Conservation (phyloP, 1,284 basidiomycete species). For the Ganoderma sp. region DNA sequence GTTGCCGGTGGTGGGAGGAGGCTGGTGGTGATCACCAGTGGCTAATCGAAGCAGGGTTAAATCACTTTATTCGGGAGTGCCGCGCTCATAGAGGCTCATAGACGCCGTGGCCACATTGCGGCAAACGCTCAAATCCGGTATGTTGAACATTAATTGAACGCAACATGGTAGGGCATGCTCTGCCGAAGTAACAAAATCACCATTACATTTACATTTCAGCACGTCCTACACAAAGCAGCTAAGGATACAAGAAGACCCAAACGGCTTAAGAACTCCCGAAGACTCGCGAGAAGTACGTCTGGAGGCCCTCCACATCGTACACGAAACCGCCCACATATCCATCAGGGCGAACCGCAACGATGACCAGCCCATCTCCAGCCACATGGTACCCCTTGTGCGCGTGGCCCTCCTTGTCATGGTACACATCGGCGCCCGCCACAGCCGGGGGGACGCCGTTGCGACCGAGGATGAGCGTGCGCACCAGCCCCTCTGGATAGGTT, state of each 20-base stretch:
- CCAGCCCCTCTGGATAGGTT: slow-evolving; percentile 10
- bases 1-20: not conserved
- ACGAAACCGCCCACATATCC: slow-evolving; percentile 36
- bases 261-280: not conserved
- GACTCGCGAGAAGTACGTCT: slow-evolving; percentile 29
- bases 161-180: no score
- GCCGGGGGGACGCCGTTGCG: slow-evolving; percentile 12
- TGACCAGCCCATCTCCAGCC: slow-evolving; percentile 14
- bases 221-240: no score
- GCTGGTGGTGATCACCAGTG: not conserved
- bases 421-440: not conserved
- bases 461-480: slow-evolving; percentile 25
- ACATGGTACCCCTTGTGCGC: slow-evolving; percentile 31
- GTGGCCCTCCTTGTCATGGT: slow-evolving; percentile 31
- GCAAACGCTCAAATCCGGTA: no score
- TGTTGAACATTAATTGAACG: no score
- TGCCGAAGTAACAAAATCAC: no score
- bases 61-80: no score
- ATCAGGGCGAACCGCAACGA: slow-evolving; percentile 37
- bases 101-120: no score
- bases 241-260: no score
- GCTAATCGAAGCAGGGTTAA: no score
- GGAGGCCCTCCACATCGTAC: slow-evolving; percentile 23
- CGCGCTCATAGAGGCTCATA: no score
- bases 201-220: no score